Conservation (phyloP, 257 asterid genomes). For the Eucommia ulmoides region DNA sequence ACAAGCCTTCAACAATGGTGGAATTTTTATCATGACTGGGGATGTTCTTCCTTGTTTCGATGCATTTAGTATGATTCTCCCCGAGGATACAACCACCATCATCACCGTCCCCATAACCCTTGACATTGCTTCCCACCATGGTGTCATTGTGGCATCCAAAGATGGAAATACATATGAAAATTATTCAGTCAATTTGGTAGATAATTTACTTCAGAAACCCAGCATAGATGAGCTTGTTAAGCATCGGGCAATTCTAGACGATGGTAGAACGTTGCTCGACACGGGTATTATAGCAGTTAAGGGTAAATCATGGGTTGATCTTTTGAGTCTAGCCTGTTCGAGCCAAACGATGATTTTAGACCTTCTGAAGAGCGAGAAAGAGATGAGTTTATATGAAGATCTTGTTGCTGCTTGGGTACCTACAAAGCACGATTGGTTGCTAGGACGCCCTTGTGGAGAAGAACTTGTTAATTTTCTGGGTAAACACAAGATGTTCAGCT, state of each 20-base stretch:
- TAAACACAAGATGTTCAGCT: constrained; percentile 74
- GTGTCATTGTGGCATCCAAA: constrained; percentile 86
- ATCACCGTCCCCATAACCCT: constrained; percentile 88
- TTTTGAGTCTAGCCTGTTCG: constrained; percentile 55
- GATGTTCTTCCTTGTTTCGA: constrained; percentile 99
- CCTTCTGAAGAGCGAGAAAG: constrained; percentile 67
- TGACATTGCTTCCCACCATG: constrained; percentile 90
- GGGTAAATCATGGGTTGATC: constrained; percentile 93
- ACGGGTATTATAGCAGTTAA: constrained; percentile 91
- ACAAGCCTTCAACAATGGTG: constrained; percentile 81
- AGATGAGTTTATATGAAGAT: constrained; percentile 98
- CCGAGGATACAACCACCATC: constrained; percentile 73
- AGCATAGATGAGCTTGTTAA: constrained; percentile 49
- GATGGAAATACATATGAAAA: constrained; percentile 21
- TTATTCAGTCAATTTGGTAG: constrained; percentile 41
- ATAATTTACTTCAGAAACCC: constrained; percentile 92
- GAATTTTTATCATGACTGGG: constrained; percentile 91
- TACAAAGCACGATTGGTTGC: constrained; percentile 86
- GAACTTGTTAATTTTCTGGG: constrained; percentile 67
- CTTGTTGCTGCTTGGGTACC: constrained; percentile 99
- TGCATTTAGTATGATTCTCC: constrained; percentile 79
- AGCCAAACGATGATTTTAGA: constrained; percentile 56
- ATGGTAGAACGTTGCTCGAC: constrained; percentile 89
- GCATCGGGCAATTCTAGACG: constrained; percentile 74
- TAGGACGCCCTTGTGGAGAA: constrained; percentile 60